phyloP scores from a whole-genome alignment of 352 stramenopile genomes.

The Phytophthora lateralis region DNA sequence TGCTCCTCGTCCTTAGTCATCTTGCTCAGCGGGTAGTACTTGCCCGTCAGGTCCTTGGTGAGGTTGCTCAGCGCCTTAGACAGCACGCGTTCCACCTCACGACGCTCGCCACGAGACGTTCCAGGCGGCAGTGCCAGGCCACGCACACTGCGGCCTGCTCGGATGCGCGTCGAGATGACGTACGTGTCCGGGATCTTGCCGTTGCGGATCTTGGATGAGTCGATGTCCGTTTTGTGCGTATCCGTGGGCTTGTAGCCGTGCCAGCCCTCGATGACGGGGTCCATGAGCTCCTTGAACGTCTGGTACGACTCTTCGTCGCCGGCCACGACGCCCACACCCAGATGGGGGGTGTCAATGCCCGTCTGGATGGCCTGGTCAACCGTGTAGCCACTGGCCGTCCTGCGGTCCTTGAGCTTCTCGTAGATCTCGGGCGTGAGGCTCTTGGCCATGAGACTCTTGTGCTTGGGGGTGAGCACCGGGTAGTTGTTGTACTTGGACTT shows the following conservation, averaged over 20 bases:
- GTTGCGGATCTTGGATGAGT: constrained; percentile 59
- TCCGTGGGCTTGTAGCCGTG: constrained; percentile 68
- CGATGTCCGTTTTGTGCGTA: constrained; percentile 80
- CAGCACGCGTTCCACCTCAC: constrained; percentile 75
- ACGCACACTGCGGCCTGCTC: constrained; percentile 82
- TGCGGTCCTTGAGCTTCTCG: constrained; percentile 61
- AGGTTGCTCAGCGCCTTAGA: constrained; percentile 74
- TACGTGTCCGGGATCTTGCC: constrained; percentile 76
- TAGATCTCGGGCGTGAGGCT: constrained; percentile 82
- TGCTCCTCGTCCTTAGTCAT: constrained; percentile 89
- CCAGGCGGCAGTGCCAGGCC: constrained; percentile 79
- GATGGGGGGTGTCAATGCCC: constrained; percentile 70
- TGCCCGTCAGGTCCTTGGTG: constrained; percentile 68
- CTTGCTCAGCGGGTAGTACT: constrained; percentile 79
- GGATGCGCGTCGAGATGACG: constrained; percentile 90
- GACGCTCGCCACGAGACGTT: constrained; percentile 72
- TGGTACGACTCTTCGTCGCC: constrained; percentile 88
- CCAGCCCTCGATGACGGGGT: constrained; percentile 85
- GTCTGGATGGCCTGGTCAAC: constrained; percentile 86
- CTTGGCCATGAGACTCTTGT: constrained; percentile 79
- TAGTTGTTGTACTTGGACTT: constrained; percentile 69
- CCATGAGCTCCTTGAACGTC: constrained; percentile 77
- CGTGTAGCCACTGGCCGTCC: constrained; percentile 73
- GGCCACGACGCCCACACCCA: constrained; percentile 75
- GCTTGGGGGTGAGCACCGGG: constrained; percentile 77